These are phyloP conservation scores for Hydrangea macrophylla DNA, from an alignment of 148 eudicot genomes.

Conservation along the genomic window DNA sequence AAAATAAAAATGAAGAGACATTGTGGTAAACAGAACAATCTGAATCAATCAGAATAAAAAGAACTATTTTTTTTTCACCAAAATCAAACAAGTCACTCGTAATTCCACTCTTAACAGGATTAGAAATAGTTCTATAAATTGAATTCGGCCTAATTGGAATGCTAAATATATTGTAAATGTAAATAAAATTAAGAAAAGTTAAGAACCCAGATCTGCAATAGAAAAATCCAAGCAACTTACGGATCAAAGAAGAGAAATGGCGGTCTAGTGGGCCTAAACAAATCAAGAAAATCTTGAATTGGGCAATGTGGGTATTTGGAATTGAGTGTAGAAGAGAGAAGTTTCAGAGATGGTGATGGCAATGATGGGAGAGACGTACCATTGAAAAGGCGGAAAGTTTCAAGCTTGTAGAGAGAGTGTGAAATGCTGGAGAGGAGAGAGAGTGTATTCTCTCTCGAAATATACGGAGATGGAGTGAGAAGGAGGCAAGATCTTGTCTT, in stretches of 20 bases:
- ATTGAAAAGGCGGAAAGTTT: too few relatives aligned
- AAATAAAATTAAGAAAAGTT: background rate
- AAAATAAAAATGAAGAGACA: background rate
- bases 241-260: slow-evolving; percentile 8
- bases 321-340: too few relatives aligned
- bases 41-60: background rate
- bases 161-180: background rate
- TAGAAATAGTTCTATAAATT: background rate
- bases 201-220: background rate
- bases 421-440: too few relatives aligned
- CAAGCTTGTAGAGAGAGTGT: too few relatives aligned
- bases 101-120: background rate
- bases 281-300: slow-evolving; percentile 1
- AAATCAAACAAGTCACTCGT: background rate
- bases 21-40: too few relatives aligned
- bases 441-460: too few relatives aligned
- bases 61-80: background rate
- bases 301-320: background rate
- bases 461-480: too few relatives aligned
- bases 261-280: slow-evolving; percentile 5
- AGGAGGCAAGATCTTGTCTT: too few relatives aligned
- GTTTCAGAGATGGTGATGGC: too few relatives aligned
- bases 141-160: background rate
- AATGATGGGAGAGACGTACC: too few relatives aligned
- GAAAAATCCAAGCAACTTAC: background rate